These are phyloP conservation scores for Syncephalastrum sp. DNA, from an alignment of 371 early-diverging fungal species.

Conservation along the genomic window DNA sequence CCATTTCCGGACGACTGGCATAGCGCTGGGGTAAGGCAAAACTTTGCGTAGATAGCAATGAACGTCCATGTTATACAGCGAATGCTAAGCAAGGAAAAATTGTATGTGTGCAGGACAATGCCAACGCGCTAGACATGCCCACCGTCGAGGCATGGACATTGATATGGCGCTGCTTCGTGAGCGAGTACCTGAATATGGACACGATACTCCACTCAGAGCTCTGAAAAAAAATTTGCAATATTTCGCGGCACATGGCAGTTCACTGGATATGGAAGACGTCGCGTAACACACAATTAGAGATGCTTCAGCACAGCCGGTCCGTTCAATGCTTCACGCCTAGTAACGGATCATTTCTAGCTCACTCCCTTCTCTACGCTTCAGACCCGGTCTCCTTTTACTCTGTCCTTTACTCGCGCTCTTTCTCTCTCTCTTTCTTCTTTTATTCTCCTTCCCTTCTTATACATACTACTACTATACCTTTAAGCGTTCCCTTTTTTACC, in stretches of 20 bases:
- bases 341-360: not conserved
- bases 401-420: not conserved
- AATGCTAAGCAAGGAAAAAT: too few relatives aligned
- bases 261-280: too few relatives aligned
- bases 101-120: conserved; percentile 21
- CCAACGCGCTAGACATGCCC: conserved; percentile 37
- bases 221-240: conserved; percentile 1
- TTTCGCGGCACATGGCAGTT: too few relatives aligned
- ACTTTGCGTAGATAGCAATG: not conserved
- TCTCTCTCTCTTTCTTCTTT: not conserved
- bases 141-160: conserved; percentile 43
- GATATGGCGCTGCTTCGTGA: conserved; percentile 52
- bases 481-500: conserved; percentile 4
- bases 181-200: conserved; percentile 54
- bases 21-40: conserved; percentile 51
- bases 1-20: conserved; percentile 96
- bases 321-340: too few relatives aligned
- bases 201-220: conserved; percentile 13
- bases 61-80: too few relatives aligned
- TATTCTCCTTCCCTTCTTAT: conserved; percentile 1
- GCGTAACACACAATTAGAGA: too few relatives aligned
- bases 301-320: too few relatives aligned
- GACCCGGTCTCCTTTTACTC: too few relatives aligned
- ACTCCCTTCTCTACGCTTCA: not conserved
- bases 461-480: conserved; percentile 3